Base-by-base conservation (phyloP, 805 yeast species). In the Kodamaea kakaduensis region DNA sequence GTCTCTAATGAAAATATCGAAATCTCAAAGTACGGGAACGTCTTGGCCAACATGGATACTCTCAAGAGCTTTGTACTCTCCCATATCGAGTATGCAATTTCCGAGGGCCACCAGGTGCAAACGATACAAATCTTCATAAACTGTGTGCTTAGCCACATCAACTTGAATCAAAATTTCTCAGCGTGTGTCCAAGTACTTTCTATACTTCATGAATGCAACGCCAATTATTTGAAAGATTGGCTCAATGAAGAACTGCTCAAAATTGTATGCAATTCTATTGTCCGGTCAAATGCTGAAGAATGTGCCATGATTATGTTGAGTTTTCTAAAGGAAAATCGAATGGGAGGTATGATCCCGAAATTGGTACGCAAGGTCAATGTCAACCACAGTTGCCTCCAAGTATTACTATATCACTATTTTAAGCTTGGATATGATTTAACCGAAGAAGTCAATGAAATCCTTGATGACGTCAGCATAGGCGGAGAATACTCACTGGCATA, bases 111-210 rank as follows among this genome's bases (percentile, higher is more conserved):
- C 2, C 36, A 37, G 10, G 8, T 19, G 1, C 27, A 46, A 3
- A 51, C 62, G 9, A 41, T 53, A 9, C 44, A 34, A 3, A 30
- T 55, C 2, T 63, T 67, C 36, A 37, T 66, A 18, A 63, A 64
- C 37, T 63, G 71, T 36, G 17, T 64, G 2, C 44, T 67, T 22
- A 55, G 59, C 40, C 70, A 65, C 43, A 41, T 64, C 15, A 50
- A 48, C 20, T 32, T 55, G 13, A 52, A 56, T 44, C 67, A 62
- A 34, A 65, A 65, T 42, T 56, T 57, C 30, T 46, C 64, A 2
- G 70, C 62, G 1, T 39, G 56, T 3, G 45, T 51, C 1, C 42
- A 46, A 17, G 52, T 46, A 0, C 36, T 64, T 12, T 31, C 34
- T 3, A 42, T 43, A 6, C 25, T 59, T 2, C 43, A 51, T 13